Evolutionary conservation across 2,329 filamentous ascomycete species (phyloP), one percentile per base, ranked within the genome.

Genomic region (Botrytis hyacinthi): DNA sequence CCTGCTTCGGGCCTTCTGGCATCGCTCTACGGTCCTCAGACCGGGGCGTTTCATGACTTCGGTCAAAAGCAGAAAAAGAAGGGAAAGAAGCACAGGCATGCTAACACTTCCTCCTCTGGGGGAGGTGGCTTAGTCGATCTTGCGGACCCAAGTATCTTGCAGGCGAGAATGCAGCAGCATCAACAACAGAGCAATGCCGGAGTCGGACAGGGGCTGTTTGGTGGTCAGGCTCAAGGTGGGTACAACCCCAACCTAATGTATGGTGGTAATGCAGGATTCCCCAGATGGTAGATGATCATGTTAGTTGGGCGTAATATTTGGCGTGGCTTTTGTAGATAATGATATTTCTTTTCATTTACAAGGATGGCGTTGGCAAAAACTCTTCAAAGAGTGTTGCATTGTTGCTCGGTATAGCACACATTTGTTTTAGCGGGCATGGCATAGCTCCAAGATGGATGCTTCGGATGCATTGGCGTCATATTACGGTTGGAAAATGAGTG

Each of bases 71-170:
- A 97, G 90, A 97, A 97, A 92, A 98, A 97, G 91, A 97, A 97
- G 94, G 94, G 94, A 88, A 98, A 97, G 91, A 98, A 98, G 94
- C 95, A 98, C 89, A 97, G 95, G 91, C 95, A 98, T 92, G 95
- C 94, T 96, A 97, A 98, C 94, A 98, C 95, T 95, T 97, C 95
- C 93, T 98, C 95, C 91, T 97, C 94, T 91, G 93, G 93, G 88
- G 95, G 94, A 90, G 93, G 94, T 93, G 95, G 93, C 88, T 91
- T 98, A 95, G 95, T 97, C 88, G 95, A 98, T 97, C 94, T 97
- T 95, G 94, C 93, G 89, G 95, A 98, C 94, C 95, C 95, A 89
- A 97, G 94, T 89, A 98, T 98, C 89, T 91, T 98, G 89, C 95
- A 97, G 88, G 94, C 94, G 85, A 93, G 95, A 89, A 92, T 97